Conservation (phyloP, 2,329 filamentous ascomycete genomes). For the Venturia pyrina region DNA sequence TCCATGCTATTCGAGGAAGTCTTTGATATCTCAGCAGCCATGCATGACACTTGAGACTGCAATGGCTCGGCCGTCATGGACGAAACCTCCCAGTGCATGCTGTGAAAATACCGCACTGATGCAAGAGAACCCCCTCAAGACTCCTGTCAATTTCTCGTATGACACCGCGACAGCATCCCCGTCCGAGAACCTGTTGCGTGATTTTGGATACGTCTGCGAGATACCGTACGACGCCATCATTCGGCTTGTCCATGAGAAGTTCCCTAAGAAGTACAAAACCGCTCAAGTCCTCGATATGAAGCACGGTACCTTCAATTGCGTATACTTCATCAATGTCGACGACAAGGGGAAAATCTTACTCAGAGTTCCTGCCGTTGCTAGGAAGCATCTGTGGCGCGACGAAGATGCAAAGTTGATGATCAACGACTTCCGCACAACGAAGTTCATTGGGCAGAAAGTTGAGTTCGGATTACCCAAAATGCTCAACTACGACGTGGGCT, state of each 20-base stretch:
- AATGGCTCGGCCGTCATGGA: not conserved
- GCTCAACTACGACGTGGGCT: not conserved
- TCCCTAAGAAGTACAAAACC: not conserved
- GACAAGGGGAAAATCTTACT: not conserved
- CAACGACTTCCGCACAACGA: not conserved
- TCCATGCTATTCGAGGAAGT: not conserved
- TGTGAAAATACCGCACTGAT: not conserved
- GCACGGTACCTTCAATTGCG: not conserved
- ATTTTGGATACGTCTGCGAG: not conserved
- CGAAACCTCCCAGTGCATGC: not conserved
- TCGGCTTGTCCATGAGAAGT: not conserved
- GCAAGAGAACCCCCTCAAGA: not conserved
- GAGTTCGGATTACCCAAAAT: not conserved
- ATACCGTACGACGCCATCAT: not conserved
- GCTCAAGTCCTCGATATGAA: not conserved
- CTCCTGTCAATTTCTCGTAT: not conserved
- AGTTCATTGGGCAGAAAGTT: not conserved
- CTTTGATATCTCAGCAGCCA: not conserved
- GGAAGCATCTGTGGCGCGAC: not conserved
- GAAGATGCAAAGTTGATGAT: not conserved
- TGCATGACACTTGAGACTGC: not conserved
- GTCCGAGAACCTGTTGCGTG: not conserved
- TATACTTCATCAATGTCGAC: not conserved
- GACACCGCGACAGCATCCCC: not conserved
- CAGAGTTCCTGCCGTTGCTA: not conserved